Base-by-base conservation (phyloP, 495 filamentous ascomycete species). In the Clohesyomyces aquaticus region DNA sequence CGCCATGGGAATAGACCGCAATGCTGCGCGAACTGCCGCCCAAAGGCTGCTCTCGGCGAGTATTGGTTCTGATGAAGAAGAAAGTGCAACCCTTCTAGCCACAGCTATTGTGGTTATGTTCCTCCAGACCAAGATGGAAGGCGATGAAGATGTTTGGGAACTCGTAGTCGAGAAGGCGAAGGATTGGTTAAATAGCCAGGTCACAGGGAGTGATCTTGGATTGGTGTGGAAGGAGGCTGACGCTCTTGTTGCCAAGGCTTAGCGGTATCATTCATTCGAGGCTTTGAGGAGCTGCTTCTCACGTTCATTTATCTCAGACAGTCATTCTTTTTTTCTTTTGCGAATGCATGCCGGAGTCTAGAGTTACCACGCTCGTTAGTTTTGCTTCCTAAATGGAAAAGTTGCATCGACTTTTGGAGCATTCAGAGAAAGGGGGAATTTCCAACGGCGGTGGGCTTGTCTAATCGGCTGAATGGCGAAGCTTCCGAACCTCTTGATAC, bases 21-120 rank as follows among this genome's bases (percentile, higher is more conserved):
- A 29, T 8, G 62, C 42, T 12, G 61, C 51, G 10, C n/a, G 32
- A 4, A 22, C n/a, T 26, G 43, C 50, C n/a, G 28, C 52, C 21
- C 27, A 51, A 9, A 26, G 48, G 35, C 38, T 51, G 10, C 45
- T 27, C 25, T 51, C 10, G 27, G 43, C 16, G 14, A 35, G 23
- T 21, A 38, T 10, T 1, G 21, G 35, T 10, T 47, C 55, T 10
- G 50, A 52, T 2, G 54, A 70, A 3, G 45, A 48, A 1, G 51
- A 35, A 0, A 42, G 47, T 21, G 48, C n/a, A 11, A 56, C 2
- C 22, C 18, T 72, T 6, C 55, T 79, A 28, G 78, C 81, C 2
- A 87, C 86, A 10, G 68, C 79, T 4, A 54, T 85, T 46, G 82
- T 78, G 9, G 53, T 86, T 45, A 73, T 66, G 4, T 85, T 72